A percentile compares a stretch with the other conserved stretches of the same genome.
Evolutionary conservation across 768 basidiomycete species (phyloP).

Genomic region (Rhodosporidiobolus odoratus): DNA sequence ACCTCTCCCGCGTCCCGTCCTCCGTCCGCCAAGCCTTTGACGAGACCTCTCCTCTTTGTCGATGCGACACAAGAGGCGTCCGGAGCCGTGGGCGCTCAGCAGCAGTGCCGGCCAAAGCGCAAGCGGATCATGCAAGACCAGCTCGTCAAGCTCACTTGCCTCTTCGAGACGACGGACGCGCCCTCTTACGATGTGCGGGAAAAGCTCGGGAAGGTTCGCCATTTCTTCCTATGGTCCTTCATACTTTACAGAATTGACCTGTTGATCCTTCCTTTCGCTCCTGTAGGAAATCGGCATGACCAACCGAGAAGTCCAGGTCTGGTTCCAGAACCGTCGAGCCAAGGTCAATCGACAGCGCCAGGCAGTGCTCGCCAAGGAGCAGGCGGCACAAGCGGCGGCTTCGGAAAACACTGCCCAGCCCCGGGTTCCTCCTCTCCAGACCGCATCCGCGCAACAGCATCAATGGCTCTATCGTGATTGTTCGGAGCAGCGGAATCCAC

Average conservation of each 20-base stretch:
- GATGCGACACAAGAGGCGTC: conserved; percentile 4
- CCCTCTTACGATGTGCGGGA: conserved; percentile 25
- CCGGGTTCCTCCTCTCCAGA: neutral
- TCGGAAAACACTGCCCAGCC: neutral
- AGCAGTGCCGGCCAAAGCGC: conserved; percentile 39
- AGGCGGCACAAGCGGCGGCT: neutral
- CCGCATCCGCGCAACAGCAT: neutral
- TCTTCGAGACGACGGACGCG: conserved; percentile 43
- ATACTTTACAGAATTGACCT: conserved; percentile 38
- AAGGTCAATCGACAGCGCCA: conserved; percentile 24
- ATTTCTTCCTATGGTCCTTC: neutral
- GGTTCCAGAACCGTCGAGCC: conserved; percentile 42
- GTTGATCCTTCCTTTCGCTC: conserved; percentile 20
- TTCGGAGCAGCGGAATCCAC: neutral
- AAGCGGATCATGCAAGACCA: conserved; percentile 48
- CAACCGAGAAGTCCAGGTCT: conserved; percentile 47
- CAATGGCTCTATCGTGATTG: conserved; percentile 5
- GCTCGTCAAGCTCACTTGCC: conserved; percentile 44
- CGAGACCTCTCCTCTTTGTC: conserved; percentile 14
- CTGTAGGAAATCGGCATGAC: conserved; percentile 47
- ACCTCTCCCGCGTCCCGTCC: neutral
- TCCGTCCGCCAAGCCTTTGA: neutral
- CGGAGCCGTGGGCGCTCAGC: neutral
- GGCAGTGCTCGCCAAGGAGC: neutral
- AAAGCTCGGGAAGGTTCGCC: conserved; percentile 4